Conservation (phyloP, 2,329 filamentous ascomycete species). For the Apiospora sp. region DNA sequence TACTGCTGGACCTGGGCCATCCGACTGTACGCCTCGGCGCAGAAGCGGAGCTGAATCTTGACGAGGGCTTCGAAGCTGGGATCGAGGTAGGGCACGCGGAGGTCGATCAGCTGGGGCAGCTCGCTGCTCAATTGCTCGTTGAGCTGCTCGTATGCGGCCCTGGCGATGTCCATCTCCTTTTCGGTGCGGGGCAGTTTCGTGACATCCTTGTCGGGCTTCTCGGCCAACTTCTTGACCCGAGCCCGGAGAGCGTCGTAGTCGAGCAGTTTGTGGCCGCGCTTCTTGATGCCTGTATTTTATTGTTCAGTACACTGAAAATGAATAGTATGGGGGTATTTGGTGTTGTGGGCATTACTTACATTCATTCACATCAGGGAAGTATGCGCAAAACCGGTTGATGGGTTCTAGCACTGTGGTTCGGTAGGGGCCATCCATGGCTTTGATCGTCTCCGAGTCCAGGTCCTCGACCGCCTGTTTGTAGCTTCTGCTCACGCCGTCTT, state of each 20-base stretch:
- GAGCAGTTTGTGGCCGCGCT: constrained; percentile 96
- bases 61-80: constrained; percentile 97
- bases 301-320: constrained; percentile 31
- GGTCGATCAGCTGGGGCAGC: constrained; percentile 93
- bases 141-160: constrained; percentile 91
- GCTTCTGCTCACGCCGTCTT: constrained; percentile 92
- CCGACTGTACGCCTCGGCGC: constrained; percentile 93
- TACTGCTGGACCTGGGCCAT: constrained; percentile 99
- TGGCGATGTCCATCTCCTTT: constrained; percentile 95
- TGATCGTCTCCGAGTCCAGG: constrained; percentile 97
- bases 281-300: constrained; percentile 81
- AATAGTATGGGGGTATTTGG: background rate
- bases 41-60: constrained; percentile 98
- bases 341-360: constrained; percentile 59
- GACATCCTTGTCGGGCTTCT: constrained; percentile 98
- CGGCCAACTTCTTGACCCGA: constrained; percentile 94
- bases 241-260: constrained; percentile 97
- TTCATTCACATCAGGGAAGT: constrained; percentile 99
- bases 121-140: constrained; percentile 96
- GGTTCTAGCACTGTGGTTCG: constrained; percentile 94
- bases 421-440: constrained; percentile 96
- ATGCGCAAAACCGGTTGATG: constrained; percentile 94
- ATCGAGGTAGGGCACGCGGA: constrained; percentile 95
- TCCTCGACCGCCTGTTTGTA: constrained; percentile 99
- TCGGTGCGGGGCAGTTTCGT: constrained; percentile 95